Evolutionary conservation across 2,329 filamentous ascomycete species (phyloP), one percentile per base, ranked within the genome.

Genomic region (Berkeleyomyces rouxiae): DNA sequence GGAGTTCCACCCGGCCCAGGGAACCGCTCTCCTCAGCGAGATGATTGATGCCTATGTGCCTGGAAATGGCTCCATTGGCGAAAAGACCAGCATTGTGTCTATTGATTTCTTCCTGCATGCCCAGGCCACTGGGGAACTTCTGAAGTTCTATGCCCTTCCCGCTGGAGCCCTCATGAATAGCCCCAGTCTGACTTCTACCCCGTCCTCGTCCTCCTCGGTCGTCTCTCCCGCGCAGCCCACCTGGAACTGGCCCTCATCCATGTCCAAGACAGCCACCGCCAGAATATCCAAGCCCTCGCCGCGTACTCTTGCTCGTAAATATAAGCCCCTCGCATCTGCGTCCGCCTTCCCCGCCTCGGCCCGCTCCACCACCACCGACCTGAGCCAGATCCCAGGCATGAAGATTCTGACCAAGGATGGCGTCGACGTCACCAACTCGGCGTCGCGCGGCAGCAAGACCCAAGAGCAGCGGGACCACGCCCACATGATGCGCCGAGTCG

Each of bases 401-500:
- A 83, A 82, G 70, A 85, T 86, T 66, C 77, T 85, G 74, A 85
- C 82, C 64, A 80, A 77, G 70, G 82, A 83, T 66, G 83, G 83
- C 58, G 72, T 74, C 49, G 83, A 86, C 69, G 79, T 86, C 63
- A 86, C 83, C 53, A 81, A 83, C 70, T 77, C 79, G 62, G 80
- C 81, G 11, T 82, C 81, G 13, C 77, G 82, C 46, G 82, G 82
- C 42, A 82, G 78, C 70, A 85, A 85, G 74, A 83, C 83, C 61
- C 83, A 83, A 75, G 82, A 85, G 74, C 82, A 85, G 74, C 78
- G 83, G 42, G 82, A 85, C 61, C 83, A 85, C 68, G 83, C 83
- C 4, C 82, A 84, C 67, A 72, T 85, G 57, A 85, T 86, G 80
- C 76, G 83, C 65, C 82, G 83, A 69, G 81, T 85, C 70, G 84